Base-by-base conservation (phyloP, 1,284 basidiomycete genomes). In the Rhodotorula sp. region DNA sequence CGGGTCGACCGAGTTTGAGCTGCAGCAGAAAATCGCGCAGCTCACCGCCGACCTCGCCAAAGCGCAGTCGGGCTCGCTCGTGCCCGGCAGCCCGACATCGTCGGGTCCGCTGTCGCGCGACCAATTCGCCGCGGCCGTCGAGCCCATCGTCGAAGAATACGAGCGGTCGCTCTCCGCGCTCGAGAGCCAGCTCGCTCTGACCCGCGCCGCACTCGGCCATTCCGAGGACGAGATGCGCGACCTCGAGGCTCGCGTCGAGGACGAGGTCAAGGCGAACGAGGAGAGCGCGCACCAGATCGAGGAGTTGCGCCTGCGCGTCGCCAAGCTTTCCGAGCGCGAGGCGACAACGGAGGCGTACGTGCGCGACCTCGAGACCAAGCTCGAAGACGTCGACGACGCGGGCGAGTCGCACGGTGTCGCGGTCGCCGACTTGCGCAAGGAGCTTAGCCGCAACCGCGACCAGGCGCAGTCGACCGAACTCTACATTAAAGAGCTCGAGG, bases 141-240 rank as follows among this genome's bases (percentile, higher is more conserved):
- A 94, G 50, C 96, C 96, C 12, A 93, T 99, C 78, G 97, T 99
- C 71, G 90, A 96, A 81, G 96, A 98, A 84, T 99, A 99, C 82
- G 96, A 99, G 84, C 95, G 96, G 85, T 93, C 94, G 2, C 95
- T 99, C 75, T 89, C 90, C 59, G 90, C 93, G 3, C 90, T 99
- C 85, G 97, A 99, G 81, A 92, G 94, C 1, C 91, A 98, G 81
- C 87, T 97, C 67, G 92, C 88, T 77, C 85, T 97, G 64, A 93
- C 93, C 77, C 88, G 91, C 72, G 93, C 92, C 1, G 93, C 94
- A 23, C 84, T 97, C 50, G 85, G 91, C 60, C 90, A 93, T 80
- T 92, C 92, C 63, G 96, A 96, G 80, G 92, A 94, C 77, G 85
- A 96, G 80, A 88, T 93, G 70, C 90, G 92, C 77, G 94, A 97